phyloP scores from a whole-genome alignment of 495 filamentous ascomycete genomes.

The Xylaria cubensis region DNA sequence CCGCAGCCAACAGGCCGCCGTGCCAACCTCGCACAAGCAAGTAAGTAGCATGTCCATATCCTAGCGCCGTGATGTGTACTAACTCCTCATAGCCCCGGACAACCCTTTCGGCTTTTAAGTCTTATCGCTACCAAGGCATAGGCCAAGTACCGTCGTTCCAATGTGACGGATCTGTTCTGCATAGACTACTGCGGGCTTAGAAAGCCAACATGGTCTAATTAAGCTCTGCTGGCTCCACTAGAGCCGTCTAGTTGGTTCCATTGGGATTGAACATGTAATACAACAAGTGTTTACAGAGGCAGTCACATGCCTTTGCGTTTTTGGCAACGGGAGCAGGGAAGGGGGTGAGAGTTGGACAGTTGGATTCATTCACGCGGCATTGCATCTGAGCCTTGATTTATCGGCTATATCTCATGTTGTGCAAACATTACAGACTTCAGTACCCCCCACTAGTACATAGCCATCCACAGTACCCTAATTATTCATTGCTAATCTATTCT shows the following conservation, averaged over 20 bases:
- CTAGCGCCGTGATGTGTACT: slow-evolving; percentile 25
- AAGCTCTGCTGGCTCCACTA: background rate
- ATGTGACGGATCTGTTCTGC: background rate
- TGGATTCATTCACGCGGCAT: slow-evolving; percentile 15
- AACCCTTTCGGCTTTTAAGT: slow-evolving; percentile 90
- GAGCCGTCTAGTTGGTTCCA: background rate
- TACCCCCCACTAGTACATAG: slow-evolving; percentile 8
- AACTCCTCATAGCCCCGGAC: slow-evolving; percentile 68
- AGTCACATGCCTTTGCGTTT: background rate
- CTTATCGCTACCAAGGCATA: background rate
- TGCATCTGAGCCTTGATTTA: slow-evolving; percentile 20
- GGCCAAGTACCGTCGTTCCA: background rate
- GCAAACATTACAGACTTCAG: slow-evolving; percentile 8
- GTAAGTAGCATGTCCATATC: slow-evolving; percentile 68
- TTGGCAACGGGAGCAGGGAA: background rate
- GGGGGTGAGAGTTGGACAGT: slow-evolving; percentile 9
- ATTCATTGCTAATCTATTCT: slow-evolving; percentile 24
- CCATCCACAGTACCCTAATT: slow-evolving; percentile 16
- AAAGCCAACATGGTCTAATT: background rate
- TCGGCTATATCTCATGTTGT: slow-evolving; percentile 10
- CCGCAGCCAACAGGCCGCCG: slow-evolving; percentile 89
- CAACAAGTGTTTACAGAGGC: background rate
- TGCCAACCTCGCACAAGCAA: slow-evolving; percentile 91
- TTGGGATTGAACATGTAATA: background rate
- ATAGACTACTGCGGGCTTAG: background rate